Evolutionary conservation across 164 flowering plant species (phyloP).

Genomic region (Tinospora cordifolia): DNA sequence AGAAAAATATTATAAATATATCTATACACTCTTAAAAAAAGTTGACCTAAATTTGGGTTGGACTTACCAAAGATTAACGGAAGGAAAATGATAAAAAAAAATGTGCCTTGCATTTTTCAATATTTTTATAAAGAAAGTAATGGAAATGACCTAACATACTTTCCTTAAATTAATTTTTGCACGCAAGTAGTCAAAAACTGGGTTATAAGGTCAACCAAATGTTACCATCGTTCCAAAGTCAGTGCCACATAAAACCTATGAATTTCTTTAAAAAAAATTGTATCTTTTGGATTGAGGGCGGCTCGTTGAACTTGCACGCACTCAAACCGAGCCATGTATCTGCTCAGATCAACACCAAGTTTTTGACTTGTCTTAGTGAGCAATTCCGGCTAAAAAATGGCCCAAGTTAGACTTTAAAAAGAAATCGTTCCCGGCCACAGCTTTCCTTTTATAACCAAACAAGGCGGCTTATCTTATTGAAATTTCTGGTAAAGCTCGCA

Average conservation of each 20-base stretch:
- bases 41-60: not conserved
- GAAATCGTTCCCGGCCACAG: no score
- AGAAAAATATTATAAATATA: no score
- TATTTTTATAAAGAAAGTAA: not conserved
- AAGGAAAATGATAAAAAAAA: not conserved
- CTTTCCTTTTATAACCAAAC: no score
- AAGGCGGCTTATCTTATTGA: no score
- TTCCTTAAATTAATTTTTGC: not conserved
- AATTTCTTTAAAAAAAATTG: not conserved
- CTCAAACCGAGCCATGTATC: no score
- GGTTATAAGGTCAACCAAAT: not conserved
- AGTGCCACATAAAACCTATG: not conserved
- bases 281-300: not conserved
- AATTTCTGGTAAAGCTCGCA: no score
- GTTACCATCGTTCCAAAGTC: not conserved
- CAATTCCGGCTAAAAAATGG: no score
- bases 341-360: no score
- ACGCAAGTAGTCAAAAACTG: not conserved
- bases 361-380: no score
- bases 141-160: conserved; percentile 13
- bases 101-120: no score
- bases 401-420: no score
- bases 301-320: not conserved
- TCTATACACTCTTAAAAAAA: no score
- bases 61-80: not conserved